phyloP scores from a whole-genome alignment of 495 filamentous ascomycete genomes.

The Pyrenopolyporus hunteri region DNA sequence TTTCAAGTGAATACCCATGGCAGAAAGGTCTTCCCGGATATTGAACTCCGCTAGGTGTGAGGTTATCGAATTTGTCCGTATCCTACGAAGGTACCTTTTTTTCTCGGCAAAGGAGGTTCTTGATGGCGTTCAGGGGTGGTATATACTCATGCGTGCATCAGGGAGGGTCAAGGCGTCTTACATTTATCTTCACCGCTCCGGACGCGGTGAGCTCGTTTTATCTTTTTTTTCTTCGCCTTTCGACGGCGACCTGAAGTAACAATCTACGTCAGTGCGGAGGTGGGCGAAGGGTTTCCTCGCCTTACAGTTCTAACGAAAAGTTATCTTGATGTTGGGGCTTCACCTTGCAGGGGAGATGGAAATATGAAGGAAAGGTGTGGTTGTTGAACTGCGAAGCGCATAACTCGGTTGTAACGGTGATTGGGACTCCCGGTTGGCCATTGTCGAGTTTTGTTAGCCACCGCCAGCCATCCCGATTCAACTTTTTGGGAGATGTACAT shows the following conservation, averaged over 20 bases:
- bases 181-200: conserved; percentile 4
- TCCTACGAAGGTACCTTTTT: conserved; percentile 1
- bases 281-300: neutral
- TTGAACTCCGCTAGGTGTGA: conserved; percentile 58
- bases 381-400: too few relatives aligned
- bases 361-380: neutral
- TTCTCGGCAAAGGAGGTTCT: neutral
- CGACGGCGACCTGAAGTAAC: neutral
- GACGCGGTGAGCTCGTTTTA: neutral
- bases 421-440: too few relatives aligned
- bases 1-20: conserved; percentile 69
- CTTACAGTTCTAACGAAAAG: conserved; percentile 18
- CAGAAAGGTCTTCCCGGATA: conserved; percentile 68
- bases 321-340: conserved; percentile 14
- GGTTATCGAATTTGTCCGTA: conserved; percentile 4
- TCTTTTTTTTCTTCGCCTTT: neutral
- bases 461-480: neutral
- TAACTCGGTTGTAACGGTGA: too few relatives aligned
- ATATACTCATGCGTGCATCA: conserved; percentile 29
- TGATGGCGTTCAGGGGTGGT: conserved; percentile 15
- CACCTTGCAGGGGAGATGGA: neutral
- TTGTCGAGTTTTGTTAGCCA: neutral
- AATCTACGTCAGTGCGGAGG: neutral
- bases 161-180: conserved; percentile 17
- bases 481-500: conserved; percentile 1